Percentiles rank a stretch among this genome's conserved stretches.
Evolutionary conservation across 495 filamentous ascomycete species (phyloP).

Genomic region (Tuber umbilicatum): DNA sequence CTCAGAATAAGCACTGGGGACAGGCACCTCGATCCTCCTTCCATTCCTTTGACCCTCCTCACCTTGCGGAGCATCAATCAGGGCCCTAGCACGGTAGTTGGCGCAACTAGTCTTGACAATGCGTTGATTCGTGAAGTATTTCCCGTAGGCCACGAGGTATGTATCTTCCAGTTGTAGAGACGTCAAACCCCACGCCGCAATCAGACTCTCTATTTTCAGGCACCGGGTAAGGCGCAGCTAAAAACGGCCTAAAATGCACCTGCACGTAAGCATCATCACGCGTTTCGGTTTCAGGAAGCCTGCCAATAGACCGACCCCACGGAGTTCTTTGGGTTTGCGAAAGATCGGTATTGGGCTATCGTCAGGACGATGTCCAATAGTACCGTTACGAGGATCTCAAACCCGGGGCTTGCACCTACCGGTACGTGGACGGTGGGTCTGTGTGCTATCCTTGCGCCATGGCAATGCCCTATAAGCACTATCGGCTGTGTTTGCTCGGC

Average conservation of each 20-base stretch:
- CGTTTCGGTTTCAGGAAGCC: neutral
- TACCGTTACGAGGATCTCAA: slow-evolving; percentile 42
- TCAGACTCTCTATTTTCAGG: slow-evolving; percentile 42
- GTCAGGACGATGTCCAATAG: slow-evolving; percentile 52
- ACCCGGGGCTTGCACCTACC: slow-evolving; percentile 12
- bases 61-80: slow-evolving; percentile 46
- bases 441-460: slow-evolving; percentile 49
- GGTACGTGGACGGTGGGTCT: slow-evolving; percentile 46
- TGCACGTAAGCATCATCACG: neutral
- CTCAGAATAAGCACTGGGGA: slow-evolving; percentile 47
- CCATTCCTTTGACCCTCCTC: slow-evolving; percentile 46
- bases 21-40: slow-evolving; percentile 45
- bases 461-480: slow-evolving; percentile 47
- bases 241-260: slow-evolving; percentile 39
- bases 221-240: slow-evolving; percentile 46
- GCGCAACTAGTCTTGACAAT: slow-evolving; percentile 45
- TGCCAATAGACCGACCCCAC: slow-evolving; percentile 49
- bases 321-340: slow-evolving; percentile 35
- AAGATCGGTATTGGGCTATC: slow-evolving; percentile 43
- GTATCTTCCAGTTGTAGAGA: slow-evolving; percentile 18
- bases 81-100: slow-evolving; percentile 48
- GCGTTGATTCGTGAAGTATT: slow-evolving; percentile 44
- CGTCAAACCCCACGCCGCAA: slow-evolving; percentile 40
- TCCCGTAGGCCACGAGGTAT: slow-evolving; percentile 44
- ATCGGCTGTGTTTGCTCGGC: neutral